Percentiles rank a stretch among this genome's conserved stretches.
Evolutionary conservation across 495 filamentous ascomycete species (phyloP).

Genomic region (Baudoinia panamericana): DNA sequence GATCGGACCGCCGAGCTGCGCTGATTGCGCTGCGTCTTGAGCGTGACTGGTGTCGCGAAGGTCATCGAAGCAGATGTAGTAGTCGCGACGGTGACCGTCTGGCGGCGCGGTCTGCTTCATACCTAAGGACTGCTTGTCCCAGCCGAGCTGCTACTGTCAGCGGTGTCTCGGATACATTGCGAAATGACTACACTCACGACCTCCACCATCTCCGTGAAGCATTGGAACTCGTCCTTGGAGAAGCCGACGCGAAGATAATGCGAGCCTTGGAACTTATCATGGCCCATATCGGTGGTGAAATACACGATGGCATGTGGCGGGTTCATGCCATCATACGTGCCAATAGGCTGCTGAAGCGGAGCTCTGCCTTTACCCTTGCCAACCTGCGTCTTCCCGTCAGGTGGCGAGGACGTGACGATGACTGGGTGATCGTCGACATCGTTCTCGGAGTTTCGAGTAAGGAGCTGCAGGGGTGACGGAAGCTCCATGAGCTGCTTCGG

Average conservation of each 20-base stretch:
- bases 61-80: slow-evolving; percentile 19
- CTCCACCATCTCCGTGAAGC: background rate
- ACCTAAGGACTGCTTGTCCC: slow-evolving; percentile 2
- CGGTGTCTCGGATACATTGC: background rate
- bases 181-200: slow-evolving; percentile 2
- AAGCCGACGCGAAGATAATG: slow-evolving; percentile 12
- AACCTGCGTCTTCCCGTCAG: background rate
- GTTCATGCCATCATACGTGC: slow-evolving; percentile 4
- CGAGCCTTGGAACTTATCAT: slow-evolving; percentile 1
- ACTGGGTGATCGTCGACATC: slow-evolving; percentile 1
- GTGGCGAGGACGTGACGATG: slow-evolving; percentile 2
- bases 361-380: slow-evolving; percentile 2
- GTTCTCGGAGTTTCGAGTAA: slow-evolving; percentile 7
- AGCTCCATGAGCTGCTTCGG: too few relatives aligned
- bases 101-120: background rate
- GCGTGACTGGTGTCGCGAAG: slow-evolving; percentile 8
- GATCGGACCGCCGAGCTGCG: background rate
- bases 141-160: slow-evolving; percentile 11
- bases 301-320: background rate
- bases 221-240: background rate
- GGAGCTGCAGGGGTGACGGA: slow-evolving; percentile 2
- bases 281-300: slow-evolving; percentile 18
- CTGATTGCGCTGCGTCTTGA: background rate
- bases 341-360: slow-evolving; percentile 15
- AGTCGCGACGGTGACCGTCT: background rate